Percentiles rank a stretch among this genome's conserved stretches.
phyloP scores from a whole-genome alignment of 306 rosid species.

The Prunus davidiana region DNA sequence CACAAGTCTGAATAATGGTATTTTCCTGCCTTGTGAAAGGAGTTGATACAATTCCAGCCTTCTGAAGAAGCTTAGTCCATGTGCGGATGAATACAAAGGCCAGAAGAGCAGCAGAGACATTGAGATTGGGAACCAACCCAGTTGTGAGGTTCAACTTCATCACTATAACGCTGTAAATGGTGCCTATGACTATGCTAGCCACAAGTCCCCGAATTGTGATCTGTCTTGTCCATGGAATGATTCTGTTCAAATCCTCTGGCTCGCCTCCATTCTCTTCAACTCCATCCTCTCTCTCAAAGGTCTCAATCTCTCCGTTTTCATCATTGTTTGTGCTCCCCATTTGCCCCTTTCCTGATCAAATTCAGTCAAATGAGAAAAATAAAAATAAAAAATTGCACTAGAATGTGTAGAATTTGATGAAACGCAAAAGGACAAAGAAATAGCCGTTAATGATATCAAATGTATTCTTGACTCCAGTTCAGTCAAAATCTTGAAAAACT shows the following conservation, averaged over 20 bases:
- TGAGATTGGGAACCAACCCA: constrained; percentile 90
- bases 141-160: constrained; percentile 96
- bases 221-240: constrained; percentile 70
- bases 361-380: constrained; percentile 1
- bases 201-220: constrained; percentile 75
- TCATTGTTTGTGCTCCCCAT: constrained; percentile 38
- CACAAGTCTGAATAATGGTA: constrained; percentile 91
- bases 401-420: neutral
- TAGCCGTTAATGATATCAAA: neutral
- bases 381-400: neutral
- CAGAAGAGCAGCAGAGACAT: constrained; percentile 95
- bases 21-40: constrained; percentile 96
- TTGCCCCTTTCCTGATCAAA: constrained; percentile 17
- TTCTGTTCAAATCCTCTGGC: constrained; percentile 46
- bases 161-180: constrained; percentile 79
- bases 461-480: neutral
- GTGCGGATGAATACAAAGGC: constrained; percentile 79
- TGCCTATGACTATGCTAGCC: constrained; percentile 69
- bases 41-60: constrained; percentile 68
- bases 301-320: constrained; percentile 50
- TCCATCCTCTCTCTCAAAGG: constrained; percentile 23
- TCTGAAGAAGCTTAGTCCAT: constrained; percentile 77
- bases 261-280: constrained; percentile 43
- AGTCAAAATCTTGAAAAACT: neutral
- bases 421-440: neutral